Evolutionary conservation across 1,284 basidiomycete genomes (phyloP), one percentile per base, ranked within the genome.

Genomic region (Pyrrhoderma lamaoense): DNA sequence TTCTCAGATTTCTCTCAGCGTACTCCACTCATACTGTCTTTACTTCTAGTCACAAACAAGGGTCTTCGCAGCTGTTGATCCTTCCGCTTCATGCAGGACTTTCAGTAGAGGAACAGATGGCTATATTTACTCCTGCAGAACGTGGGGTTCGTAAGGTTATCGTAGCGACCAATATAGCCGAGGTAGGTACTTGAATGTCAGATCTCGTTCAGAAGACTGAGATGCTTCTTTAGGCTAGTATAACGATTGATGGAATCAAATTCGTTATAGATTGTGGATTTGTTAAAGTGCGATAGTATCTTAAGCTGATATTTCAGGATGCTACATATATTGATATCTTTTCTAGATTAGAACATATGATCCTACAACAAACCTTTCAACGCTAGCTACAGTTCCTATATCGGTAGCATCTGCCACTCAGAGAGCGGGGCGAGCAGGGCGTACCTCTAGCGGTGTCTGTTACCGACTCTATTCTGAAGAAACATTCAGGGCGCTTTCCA

Each of bases 231-330:
- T 21, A 89, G 86, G 88, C 95, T 18, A 94, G 91, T 65, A 88
- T 99, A 13, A 99, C 95, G 0, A 96, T 99, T 53, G 92, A 97
- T 45, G 93, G 93, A 1, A 85, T 99, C 57, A 86, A 85, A 59
- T 98, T 85, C 62, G 94, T 99, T n/a, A 77, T 99, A 3, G 95
- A 99, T 62, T 86, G 82, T 51, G 96, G 95, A 2, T 91, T 93
- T 61, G 93, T 95, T 57, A 99, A 99, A 77, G 90, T 90, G 57
- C 37, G 72, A 16, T 16, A 37, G 9, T 37, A n/a, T n/a, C n/a
- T n/a, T n/a, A 16, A 37, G 35, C 35, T 16, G n/a, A n/a, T 16
- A 9, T 37, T 37, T 37, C 35, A 16, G 11, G 35, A 9, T 35
- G 23, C 14, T 43, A 21, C 47, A 11, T 19, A 38, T 35, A 34